These are phyloP conservation scores for Triticum monococcum DNA, from an alignment of 176 grass and related monocot species.

Conservation along the genomic window DNA sequence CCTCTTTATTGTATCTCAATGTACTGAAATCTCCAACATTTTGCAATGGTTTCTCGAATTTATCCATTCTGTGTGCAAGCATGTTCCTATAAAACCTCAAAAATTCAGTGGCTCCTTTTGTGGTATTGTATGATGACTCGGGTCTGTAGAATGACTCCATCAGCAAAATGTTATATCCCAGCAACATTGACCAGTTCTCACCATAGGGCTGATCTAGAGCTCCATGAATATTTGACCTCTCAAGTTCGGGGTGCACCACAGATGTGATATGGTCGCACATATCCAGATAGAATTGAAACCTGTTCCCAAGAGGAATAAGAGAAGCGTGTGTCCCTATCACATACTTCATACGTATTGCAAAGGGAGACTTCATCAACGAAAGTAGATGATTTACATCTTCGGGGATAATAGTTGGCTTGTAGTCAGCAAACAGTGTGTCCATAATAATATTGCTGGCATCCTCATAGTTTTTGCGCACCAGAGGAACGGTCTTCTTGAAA, in stretches of 20 bases:
- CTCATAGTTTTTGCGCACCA: not conserved
- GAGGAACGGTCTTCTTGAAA: not conserved
- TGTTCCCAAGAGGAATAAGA: not conserved
- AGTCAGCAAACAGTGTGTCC: not conserved
- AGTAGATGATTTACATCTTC: not conserved
- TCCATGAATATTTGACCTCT: not conserved
- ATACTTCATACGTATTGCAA: not conserved
- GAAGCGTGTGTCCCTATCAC: not conserved
- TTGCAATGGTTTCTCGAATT: not conserved
- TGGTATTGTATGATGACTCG: not conserved
- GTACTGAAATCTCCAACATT: not conserved
- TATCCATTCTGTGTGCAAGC: not conserved
- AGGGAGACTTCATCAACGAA: not conserved
- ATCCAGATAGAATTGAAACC: not conserved
- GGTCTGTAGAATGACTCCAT: not conserved
- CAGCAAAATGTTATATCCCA: not conserved
- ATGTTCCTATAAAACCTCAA: not conserved
- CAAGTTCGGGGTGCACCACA: not conserved
- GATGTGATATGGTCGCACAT: not conserved
- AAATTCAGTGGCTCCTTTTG: not conserved
- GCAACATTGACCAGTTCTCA: not conserved
- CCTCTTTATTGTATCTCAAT: not conserved
- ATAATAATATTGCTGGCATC: not conserved
- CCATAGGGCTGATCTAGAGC: not conserved
- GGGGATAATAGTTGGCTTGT: not conserved